phyloP scores from a whole-genome alignment of 345 rosid species.

The Gossypium rotundifolium region DNA sequence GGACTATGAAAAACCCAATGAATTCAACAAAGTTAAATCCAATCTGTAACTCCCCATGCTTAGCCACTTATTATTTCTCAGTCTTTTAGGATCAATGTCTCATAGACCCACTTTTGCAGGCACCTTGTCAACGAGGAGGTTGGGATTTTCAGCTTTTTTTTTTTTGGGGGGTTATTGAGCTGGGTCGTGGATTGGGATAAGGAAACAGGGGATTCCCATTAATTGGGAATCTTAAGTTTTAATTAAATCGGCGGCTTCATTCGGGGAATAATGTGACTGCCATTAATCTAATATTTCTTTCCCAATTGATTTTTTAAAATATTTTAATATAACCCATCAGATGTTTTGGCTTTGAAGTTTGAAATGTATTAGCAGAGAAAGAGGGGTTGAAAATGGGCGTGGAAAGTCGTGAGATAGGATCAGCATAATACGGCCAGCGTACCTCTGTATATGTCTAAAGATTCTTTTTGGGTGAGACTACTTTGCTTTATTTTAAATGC shows the following conservation, averaged over 20 bases:
- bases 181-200: slow-evolving; percentile 2
- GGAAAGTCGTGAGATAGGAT: too few species aligned
- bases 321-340: background rate
- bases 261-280: slow-evolving; percentile 2
- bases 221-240: background rate
- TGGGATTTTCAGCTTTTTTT: background rate
- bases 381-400: too few species aligned
- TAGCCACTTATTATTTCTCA: background rate
- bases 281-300: slow-evolving; percentile 6
- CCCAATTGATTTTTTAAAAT: background rate
- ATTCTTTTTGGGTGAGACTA: too few species aligned
- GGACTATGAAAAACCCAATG: background rate
- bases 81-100: background rate
- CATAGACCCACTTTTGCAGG: background rate
- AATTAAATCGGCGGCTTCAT: background rate
- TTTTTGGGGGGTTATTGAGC: background rate
- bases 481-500: too few species aligned
- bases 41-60: background rate
- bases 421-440: too few species aligned
- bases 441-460: too few species aligned
- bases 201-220: background rate
- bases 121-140: slow-evolving; percentile 9
- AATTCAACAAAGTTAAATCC: background rate
- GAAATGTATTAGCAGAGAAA: background rate
- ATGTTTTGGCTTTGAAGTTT: background rate